phyloP scores from a whole-genome alignment of 345 rosid species.

The Salix dunnii region DNA sequence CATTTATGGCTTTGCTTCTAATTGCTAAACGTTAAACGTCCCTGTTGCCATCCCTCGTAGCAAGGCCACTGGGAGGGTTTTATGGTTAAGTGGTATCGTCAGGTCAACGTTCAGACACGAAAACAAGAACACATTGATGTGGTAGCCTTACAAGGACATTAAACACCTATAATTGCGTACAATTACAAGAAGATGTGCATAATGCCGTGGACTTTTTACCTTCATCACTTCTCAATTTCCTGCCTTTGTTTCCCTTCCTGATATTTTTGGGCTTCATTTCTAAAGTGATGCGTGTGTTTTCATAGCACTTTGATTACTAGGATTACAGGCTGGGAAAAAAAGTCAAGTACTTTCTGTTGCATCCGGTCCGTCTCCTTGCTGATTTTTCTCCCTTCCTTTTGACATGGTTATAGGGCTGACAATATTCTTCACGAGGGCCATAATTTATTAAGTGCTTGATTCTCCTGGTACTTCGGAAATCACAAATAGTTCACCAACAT shows the following conservation, averaged over 20 bases:
- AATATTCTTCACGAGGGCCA: neutral
- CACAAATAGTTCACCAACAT: slow-evolving; percentile 12
- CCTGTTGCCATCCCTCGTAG: neutral
- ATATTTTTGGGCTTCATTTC: neutral
- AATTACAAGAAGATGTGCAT: neutral
- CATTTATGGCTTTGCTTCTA: neutral
- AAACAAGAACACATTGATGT: neutral
- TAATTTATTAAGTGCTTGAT: slow-evolving; percentile 9
- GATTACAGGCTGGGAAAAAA: neutral
- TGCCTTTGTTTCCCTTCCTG: neutral
- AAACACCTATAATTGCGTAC: too few relatives aligned
- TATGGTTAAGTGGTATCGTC: neutral
- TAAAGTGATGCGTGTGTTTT: neutral
- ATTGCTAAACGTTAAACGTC: neutral
- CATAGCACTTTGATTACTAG: neutral
- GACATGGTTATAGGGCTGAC: neutral
- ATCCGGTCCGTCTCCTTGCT: neutral
- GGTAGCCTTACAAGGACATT: neutral
- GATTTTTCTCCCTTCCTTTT: neutral
- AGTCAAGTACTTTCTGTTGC: neutral
- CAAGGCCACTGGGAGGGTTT: neutral
- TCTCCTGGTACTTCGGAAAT: neutral
- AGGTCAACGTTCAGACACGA: neutral
- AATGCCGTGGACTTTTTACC: neutral
- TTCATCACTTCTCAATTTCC: neutral